Base-by-base conservation (phyloP, 1,284 basidiomycete species). In the Sanghuangporus sanghuang region DNA sequence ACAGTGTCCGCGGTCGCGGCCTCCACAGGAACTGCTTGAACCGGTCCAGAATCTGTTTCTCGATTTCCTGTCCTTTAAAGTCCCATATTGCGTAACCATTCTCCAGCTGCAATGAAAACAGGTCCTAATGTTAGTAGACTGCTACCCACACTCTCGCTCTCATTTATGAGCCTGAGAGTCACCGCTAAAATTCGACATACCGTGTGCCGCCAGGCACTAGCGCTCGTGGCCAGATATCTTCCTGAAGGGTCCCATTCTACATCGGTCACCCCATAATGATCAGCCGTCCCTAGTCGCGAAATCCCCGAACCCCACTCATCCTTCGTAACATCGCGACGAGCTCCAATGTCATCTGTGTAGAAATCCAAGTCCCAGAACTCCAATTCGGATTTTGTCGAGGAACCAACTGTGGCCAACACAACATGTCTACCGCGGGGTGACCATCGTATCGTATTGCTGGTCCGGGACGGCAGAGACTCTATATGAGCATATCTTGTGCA, bases 1-100 rank as follows among this genome's bases (percentile, higher is more conserved):
- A 82, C 61, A 99, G 79, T 6, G 94, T 91, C 39, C 87, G 85
- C 3, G 97, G 95, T 27, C 97, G 89, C 46, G 96, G 96, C 42
- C 97, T 89, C 97, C 97, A 99, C 64, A 98, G 83, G 77, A 99
- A 95, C 77, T 99, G 97, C 81, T 99, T 99, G 85, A 99, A 99
- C 66, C 92, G 89, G 73, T 99, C 97, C 67, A 92, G 82, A 66
- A 95, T 87, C 66, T 91, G 86, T 77, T 96, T 96, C 72, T 89
- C 83, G 53, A 98, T 82, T 76, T 97, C 93, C 73, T 93, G 89
- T 32, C 97, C 97, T 65, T 91, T 92, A 84, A 98, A 98, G 78
- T 98, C 96, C 96, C 96, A 99, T 68, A 99, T 87, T 11, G 90
- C 91, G 74, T 90, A 99, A 49, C 97, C 97, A 69, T 98, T 94